Evolutionary conservation across 768 basidiomycete genomes (phyloP).

Genomic region (Amanita phalloides): DNA sequence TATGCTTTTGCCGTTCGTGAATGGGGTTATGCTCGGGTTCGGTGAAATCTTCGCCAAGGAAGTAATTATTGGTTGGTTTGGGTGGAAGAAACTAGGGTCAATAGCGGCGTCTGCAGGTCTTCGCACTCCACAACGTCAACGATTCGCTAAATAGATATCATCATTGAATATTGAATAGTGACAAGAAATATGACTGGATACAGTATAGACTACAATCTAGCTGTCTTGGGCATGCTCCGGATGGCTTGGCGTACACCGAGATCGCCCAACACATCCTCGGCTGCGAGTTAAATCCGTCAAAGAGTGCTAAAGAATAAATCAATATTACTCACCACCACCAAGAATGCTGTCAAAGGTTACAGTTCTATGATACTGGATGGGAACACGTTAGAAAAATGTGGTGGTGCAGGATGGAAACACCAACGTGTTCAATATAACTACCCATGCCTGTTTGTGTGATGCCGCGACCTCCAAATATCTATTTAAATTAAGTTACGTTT

Average conservation of each 20-base stretch:
- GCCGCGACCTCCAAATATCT: constrained; percentile 82
- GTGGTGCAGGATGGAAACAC: constrained; percentile 11
- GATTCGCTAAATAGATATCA: background rate
- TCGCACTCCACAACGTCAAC: constrained; percentile 8
- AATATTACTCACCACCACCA: constrained; percentile 41
- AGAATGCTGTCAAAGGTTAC: constrained; percentile 58
- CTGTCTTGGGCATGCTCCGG: constrained; percentile 63
- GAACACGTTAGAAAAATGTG: constrained; percentile 13
- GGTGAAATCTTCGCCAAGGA: constrained; percentile 88
- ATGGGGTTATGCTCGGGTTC: constrained; percentile 95
- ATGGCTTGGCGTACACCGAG: constrained; percentile 77
- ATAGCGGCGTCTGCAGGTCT: constrained; percentile 28
- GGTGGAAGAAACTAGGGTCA: constrained; percentile 32
- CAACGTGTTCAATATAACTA: constrained; percentile 53
- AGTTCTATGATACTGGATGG: constrained; percentile 46
- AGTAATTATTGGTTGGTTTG: constrained; percentile 47
- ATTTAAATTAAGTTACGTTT: constrained; percentile 2
- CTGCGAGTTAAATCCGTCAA: constrained; percentile 17
- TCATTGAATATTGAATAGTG: background rate
- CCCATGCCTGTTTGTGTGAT: constrained; percentile 76
- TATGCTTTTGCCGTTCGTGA: constrained; percentile 78
- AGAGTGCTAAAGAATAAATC: background rate
- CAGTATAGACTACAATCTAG: constrained; percentile 34
- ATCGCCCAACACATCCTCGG: constrained; percentile 74
- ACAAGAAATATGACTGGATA: constrained; percentile 3